Percentiles rank a stretch among this genome's conserved stretches.
Evolutionary conservation across 2,329 filamentous ascomycete species (phyloP).

Genomic region (Camptophora hylomeconis): DNA sequence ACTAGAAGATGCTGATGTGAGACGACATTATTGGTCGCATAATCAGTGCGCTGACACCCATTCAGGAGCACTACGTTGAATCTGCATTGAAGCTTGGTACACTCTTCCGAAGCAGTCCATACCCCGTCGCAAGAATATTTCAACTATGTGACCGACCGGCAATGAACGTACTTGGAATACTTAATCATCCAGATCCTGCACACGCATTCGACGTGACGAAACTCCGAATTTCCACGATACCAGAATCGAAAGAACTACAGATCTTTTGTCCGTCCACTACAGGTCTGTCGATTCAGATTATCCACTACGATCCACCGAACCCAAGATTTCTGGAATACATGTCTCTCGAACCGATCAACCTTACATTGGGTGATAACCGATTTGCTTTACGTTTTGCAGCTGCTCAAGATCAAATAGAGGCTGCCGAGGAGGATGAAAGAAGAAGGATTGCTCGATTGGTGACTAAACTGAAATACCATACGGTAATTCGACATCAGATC

Average conservation of each 20-base stretch:
- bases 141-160: constrained; percentile 69
- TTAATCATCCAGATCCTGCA: constrained; percentile 45
- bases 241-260: constrained; percentile 46
- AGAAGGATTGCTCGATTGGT: constrained; percentile 54
- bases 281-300: constrained; percentile 66
- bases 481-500: constrained; percentile 60
- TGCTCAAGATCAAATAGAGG: constrained; percentile 48
- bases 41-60: constrained; percentile 9
- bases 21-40: not conserved
- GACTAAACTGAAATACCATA: constrained; percentile 79
- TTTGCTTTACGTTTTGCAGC: constrained; percentile 23
- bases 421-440: constrained; percentile 58
- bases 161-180: constrained; percentile 74
- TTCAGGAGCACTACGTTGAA: constrained; percentile 64
- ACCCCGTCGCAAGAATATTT: constrained; percentile 68
- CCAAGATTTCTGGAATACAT: constrained; percentile 92
- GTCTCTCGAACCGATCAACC: constrained; percentile 65
- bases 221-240: constrained; percentile 47
- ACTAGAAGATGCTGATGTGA: constrained; percentile 77
- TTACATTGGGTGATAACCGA: constrained; percentile 12
- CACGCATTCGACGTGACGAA: constrained; percentile 53
- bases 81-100: constrained; percentile 73
- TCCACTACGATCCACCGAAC: constrained; percentile 75
- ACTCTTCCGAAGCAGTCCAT: constrained; percentile 68
- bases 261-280: constrained; percentile 56